Percentiles rank a stretch among this genome's conserved stretches.
phyloP scores from a whole-genome alignment of 2,329 filamentous ascomycete genomes.

The Albifimbria verrucaria region DNA sequence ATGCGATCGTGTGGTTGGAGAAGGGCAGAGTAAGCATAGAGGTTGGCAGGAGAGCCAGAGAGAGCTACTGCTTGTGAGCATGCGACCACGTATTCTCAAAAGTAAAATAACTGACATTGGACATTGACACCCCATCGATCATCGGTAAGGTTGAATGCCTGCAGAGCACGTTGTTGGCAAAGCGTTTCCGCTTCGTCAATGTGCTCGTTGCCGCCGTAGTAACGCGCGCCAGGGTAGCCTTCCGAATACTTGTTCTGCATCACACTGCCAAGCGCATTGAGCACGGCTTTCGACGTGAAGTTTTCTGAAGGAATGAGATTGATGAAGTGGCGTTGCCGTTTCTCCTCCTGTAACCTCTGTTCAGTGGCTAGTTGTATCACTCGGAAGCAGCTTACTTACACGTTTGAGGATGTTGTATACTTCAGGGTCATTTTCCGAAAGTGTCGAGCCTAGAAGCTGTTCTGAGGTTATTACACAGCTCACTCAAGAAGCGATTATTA shows the following conservation, averaged over 20 bases:
- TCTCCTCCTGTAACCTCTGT: constrained; percentile 67
- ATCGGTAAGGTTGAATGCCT: constrained; percentile 76
- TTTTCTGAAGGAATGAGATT: constrained; percentile 92
- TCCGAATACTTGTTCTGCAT: constrained; percentile 99
- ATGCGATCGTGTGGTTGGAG: constrained; percentile 87
- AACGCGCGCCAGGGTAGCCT: constrained; percentile 89
- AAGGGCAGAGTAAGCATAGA: constrained; percentile 90
- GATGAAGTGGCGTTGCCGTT: constrained; percentile 92
- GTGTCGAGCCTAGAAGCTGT: constrained; percentile 71
- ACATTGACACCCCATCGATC: constrained; percentile 96
- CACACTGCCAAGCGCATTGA: constrained; percentile 82
- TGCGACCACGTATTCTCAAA: neutral
- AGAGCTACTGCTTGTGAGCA: constrained; percentile 51
- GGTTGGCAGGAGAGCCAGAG: constrained; percentile 68
- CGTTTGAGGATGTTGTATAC: constrained; percentile 85
- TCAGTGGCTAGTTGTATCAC: neutral
- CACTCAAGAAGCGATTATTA: neutral
- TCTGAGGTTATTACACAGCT: neutral
- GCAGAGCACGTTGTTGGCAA: constrained; percentile 81
- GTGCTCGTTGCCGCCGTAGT: constrained; percentile 93
- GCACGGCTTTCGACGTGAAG: constrained; percentile 84
- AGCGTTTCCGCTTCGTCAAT: constrained; percentile 85
- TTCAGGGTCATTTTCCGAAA: constrained; percentile 77
- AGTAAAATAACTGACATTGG: constrained; percentile 57
- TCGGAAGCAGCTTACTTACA: constrained; percentile 43